Base-by-base conservation (phyloP, 1,284 basidiomycete genomes). In the Wallemia ichthyophaga region DNA sequence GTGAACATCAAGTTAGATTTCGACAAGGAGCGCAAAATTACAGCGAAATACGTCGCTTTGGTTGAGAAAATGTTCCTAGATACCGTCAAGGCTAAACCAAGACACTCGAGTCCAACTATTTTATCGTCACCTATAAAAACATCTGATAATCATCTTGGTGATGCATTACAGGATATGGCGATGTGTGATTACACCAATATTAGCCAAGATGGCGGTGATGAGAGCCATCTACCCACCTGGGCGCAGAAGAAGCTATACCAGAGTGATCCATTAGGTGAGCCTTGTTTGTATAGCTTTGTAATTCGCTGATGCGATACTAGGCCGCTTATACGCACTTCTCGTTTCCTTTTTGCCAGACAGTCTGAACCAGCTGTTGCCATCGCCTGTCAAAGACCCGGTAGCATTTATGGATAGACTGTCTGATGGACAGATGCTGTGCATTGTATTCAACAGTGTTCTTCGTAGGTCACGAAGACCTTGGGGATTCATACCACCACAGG, bases 381-480 rank as follows among this genome's bases (percentile, higher is more conserved):
- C 73, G 17, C 69, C 81, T 1, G 11, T 21, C 72, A 74, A 0
- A 62, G 70, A 0, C 31, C 60, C 25, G 26, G 56, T 1, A 17
- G 55, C 9, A 58, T 67, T 25, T 63, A 64, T 66, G 13, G 62
- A 62, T 68, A 2, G 61, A 70, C 83, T 7, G 66, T 71, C n/a
- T 71, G 74, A 57, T 72, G 87, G 87, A 0, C 81, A 85, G 64
- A 69, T 86, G 19, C 75, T 88, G 2, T 89, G 85, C 63, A 69
- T 75, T 1, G 80, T 82, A 1, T 88, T 86, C 70, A 91, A 89
- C 67, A 70, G 75, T 1, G 80, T 77, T 13, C 80, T 89, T 0
- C 77, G 85, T 27, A 75, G 78, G 61, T 87, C 84, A 9, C 77
- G 78, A 58, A 78, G 82, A 63, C 83, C 84, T 1, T 91, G 86